Evolutionary conservation across 164 flowering plant species (phyloP), one percentile per base, ranked within the genome.

Genomic region (Vitis vinifera): DNA sequence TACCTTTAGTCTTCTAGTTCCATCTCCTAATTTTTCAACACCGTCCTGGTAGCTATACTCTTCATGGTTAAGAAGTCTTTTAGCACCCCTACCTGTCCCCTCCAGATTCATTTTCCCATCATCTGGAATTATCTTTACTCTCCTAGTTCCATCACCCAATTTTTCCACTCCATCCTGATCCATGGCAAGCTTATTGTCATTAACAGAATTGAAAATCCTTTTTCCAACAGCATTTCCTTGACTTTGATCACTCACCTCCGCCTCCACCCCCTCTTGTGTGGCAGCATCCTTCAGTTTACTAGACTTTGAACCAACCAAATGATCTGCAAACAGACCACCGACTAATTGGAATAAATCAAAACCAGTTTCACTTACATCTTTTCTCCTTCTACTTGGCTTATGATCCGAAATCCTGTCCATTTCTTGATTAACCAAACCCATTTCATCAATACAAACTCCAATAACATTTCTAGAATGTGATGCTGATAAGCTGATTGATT

Each of bases 291-390:
- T 86, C 14, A 30, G 62, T 78, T 81, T 84, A 65, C 53, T 76
- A 68, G 77, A 48, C 76, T 77, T 85, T 11, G 62, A 68, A 63
- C 65, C 86, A 56, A 63, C 71, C 11, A 67, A 69, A 55, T 77
- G 80, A 19, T 75, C 82, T 66, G 76, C 71, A 73, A 90, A 82
- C 30, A 90, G 58, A 17, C 89, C 73, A 55, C 77, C 84, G n/a
- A 88, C 2, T 71, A 78, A 71, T 50, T 75, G 79, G 6, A 76
- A 79, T 49, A 83, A 67, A 67, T 77, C 81, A 53, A 79, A 78
- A 56, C 80, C 82, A 37, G n/a, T 65, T 51, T 62, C 78, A 37
- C 76, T 79, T 23, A 23, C 19, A 58, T 86, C 88, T 62, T 88
- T 85, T 80, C 68, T 84, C 68, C 65, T 84, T 72, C 67, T 83